These are phyloP conservation scores for Fusarium sp. DNA, from an alignment of 2,329 filamentous ascomycete genomes.

Conservation along the genomic window DNA sequence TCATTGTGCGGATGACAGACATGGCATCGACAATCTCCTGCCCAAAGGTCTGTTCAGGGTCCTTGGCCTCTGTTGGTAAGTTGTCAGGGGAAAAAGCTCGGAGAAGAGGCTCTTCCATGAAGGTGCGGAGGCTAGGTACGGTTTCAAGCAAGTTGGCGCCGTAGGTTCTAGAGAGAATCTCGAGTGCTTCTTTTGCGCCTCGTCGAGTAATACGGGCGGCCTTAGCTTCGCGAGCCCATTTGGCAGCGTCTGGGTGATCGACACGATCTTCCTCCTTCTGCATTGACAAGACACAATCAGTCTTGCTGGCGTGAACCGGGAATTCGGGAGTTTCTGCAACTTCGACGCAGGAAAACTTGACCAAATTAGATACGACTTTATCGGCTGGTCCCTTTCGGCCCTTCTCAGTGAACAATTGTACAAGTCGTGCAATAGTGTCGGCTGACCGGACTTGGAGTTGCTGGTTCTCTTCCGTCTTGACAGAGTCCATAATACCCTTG, in stretches of 20 bases:
- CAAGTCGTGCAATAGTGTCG: conserved; percentile 83
- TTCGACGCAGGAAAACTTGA: conserved; percentile 98
- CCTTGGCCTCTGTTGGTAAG: conserved; percentile 78
- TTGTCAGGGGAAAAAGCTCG: conserved; percentile 78
- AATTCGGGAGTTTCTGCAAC: conserved; percentile 98
- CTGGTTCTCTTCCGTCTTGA: conserved; percentile 93
- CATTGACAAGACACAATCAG: conserved; percentile 87
- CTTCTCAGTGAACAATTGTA: conserved; percentile 86
- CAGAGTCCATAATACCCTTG: conserved; percentile 97
- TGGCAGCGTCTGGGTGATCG: conserved; percentile 90
- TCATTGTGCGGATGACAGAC: conserved; percentile 90
- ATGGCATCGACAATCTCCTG: conserved; percentile 95
- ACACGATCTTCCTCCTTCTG: conserved; percentile 97
- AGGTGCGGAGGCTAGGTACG: conserved; percentile 82
- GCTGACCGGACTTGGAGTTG: conserved; percentile 91
- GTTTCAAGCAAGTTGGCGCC: conserved; percentile 82
- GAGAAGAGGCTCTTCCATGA: conserved; percentile 85
- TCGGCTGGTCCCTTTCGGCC: conserved; percentile 89
- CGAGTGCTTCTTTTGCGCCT: conserved; percentile 93
- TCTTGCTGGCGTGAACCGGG: conserved; percentile 82
- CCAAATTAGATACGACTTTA: conserved; percentile 94
- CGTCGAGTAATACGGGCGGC: conserved; percentile 90
- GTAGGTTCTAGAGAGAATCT: conserved; percentile 86
- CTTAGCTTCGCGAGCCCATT: conserved; percentile 89
- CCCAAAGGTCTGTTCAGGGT: conserved; percentile 81